A percentile compares a stretch with the other conserved stretches of the same genome.
Conservation (phyloP, 179 eudicot genomes). For the Vitellaria paradoxa region DNA sequence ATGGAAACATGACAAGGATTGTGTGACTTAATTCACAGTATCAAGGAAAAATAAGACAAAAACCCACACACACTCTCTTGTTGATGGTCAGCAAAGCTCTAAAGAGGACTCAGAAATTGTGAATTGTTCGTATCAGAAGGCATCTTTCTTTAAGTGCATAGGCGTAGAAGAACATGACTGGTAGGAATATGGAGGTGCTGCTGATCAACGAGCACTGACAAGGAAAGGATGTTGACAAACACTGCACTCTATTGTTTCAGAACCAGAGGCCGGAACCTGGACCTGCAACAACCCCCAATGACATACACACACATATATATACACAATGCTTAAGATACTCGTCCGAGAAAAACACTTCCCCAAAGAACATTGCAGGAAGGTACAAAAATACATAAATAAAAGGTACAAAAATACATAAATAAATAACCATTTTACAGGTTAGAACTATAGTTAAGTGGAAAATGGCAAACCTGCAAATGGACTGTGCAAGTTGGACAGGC, state of each 20-base stretch:
- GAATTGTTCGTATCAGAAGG: neutral
- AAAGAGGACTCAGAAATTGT: neutral
- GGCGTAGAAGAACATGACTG: neutral
- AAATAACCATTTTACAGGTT: neutral
- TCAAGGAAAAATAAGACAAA: neutral
- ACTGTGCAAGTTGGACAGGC: constrained; percentile 97
- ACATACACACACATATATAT: too few species aligned
- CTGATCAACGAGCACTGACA: constrained; percentile 51
- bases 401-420: neutral
- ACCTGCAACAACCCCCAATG: constrained; percentile 46
- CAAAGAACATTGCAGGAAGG: neutral
- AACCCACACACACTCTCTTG: neutral
- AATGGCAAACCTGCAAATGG: constrained; percentile 70
- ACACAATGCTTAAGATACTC: too few species aligned
- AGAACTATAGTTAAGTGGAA: neutral
- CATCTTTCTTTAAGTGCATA: neutral
- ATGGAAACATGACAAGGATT: too few species aligned
- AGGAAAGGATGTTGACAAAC: constrained; percentile 95
- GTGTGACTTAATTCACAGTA: neutral
- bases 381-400: neutral
- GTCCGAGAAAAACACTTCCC: neutral
- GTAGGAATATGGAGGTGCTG: neutral
- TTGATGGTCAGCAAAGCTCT: neutral
- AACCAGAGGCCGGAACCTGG: constrained; percentile 77
- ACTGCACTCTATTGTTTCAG: constrained; percentile 90